These are phyloP conservation scores for Nakazawaea siamensis DNA, from an alignment of 805 yeast species.

Conservation along the genomic window DNA sequence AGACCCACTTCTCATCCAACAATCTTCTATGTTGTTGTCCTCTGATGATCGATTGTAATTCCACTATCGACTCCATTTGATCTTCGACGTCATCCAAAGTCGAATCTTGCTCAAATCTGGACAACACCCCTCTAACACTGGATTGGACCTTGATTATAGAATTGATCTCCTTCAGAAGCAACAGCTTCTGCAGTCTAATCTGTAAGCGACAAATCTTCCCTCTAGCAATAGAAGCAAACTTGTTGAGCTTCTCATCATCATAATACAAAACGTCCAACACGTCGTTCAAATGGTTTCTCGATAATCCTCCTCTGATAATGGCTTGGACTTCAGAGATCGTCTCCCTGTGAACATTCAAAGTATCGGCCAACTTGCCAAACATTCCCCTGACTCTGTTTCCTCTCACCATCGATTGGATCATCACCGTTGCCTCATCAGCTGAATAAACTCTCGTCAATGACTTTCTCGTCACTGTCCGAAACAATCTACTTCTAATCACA, in stretches of 20 bases:
- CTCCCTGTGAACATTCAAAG: constrained; percentile 10
- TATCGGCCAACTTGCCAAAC: constrained; percentile 10
- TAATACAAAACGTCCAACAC: constrained; percentile 32
- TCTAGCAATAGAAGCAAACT: constrained; percentile 33
- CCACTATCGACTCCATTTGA: constrained; percentile 28
- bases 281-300: constrained; percentile 31
- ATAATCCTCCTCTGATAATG: constrained; percentile 35
- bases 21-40: constrained; percentile 35
- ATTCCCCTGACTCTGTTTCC: constrained; percentile 15
- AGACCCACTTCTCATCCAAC: constrained; percentile 24
- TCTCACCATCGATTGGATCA: constrained; percentile 32
- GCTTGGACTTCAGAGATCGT: constrained; percentile 28
- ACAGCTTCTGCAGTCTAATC: constrained; percentile 13
- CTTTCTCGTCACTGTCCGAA: constrained; percentile 14
- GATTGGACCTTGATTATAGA: constrained; percentile 45
- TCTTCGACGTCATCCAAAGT: constrained; percentile 44
- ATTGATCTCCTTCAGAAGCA: constrained; percentile 15
- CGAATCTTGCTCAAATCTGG: constrained; percentile 48
- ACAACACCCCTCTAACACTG: constrained; percentile 51
- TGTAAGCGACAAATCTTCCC: constrained; percentile 31
- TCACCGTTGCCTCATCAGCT: constrained; percentile 19
- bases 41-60: constrained; percentile 47
- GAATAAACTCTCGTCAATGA: constrained; percentile 16
- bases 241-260: constrained; percentile 28
- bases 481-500: constrained; percentile 23